These are phyloP conservation scores for Lunularia cruciata DNA, from an alignment of 225 moss, liverwort and hornwort genomes.

Conservation along the genomic window DNA sequence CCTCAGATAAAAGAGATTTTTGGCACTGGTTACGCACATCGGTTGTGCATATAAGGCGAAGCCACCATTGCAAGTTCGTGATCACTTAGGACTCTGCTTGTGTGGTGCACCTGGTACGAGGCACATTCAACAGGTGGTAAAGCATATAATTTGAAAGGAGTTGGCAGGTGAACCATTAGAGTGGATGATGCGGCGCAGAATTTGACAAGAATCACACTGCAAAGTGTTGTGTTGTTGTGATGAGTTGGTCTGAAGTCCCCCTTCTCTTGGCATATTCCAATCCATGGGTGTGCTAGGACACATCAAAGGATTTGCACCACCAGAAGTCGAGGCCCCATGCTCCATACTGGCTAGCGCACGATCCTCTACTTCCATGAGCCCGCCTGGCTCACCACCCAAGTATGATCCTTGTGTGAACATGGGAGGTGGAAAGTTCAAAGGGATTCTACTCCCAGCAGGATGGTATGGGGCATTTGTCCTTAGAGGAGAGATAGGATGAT, in stretches of 20 bases:
- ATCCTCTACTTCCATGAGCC: conserved; percentile 81
- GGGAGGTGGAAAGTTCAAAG: conserved; percentile 61
- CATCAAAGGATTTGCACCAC: conserved; percentile 68
- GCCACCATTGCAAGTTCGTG: conserved; percentile 17
- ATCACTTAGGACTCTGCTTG: conserved; percentile 22
- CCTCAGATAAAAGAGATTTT: conserved; percentile 15
- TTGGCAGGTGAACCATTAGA: conserved; percentile 76
- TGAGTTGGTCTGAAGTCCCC: conserved; percentile 61
- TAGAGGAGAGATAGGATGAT: conserved; percentile 76
- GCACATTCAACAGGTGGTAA: conserved; percentile 34
- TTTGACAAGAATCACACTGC: conserved; percentile 90
- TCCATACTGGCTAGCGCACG: conserved; percentile 81
- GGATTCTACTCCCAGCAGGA: conserved; percentile 58
- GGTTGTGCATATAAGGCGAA: conserved; percentile 10
- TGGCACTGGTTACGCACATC: conserved; percentile 19
- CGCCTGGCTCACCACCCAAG: conserved; percentile 71
- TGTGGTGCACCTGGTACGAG: conserved; percentile 30
- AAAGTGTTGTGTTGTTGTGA: conserved; percentile 70
- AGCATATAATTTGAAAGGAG: conserved; percentile 17
- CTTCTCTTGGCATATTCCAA: conserved; percentile 82
- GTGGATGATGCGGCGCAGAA: conserved; percentile 96
- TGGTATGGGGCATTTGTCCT: conserved; percentile 75
- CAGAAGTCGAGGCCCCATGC: conserved; percentile 87
- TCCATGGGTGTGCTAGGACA: conserved; percentile 63
- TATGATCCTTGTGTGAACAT: conserved; percentile 75